phyloP scores from a whole-genome alignment of 495 filamentous ascomycete species.

The Viridothelium virens region DNA sequence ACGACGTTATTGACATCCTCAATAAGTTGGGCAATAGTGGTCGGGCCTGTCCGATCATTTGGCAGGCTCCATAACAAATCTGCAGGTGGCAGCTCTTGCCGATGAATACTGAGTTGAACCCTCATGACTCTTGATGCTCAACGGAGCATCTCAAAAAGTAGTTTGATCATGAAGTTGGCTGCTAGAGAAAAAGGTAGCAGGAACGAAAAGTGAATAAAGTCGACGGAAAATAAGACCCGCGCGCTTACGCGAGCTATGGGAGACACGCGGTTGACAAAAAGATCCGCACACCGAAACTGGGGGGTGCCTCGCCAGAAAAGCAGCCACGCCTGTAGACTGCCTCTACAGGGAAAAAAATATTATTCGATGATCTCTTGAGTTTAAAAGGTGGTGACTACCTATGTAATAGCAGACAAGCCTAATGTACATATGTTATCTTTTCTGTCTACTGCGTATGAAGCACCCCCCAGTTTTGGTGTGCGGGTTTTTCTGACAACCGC shows the following conservation, averaged over 20 bases:
- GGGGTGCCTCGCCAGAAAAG: no score
- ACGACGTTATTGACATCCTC: constrained; percentile 76
- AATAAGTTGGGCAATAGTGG: constrained; percentile 70
- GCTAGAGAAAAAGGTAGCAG: not conserved
- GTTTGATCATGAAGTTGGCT: not conserved
- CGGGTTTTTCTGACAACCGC: no score
- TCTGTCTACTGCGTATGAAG: no score
- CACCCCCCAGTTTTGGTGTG: no score
- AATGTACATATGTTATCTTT: no score
- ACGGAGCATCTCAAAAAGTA: not conserved
- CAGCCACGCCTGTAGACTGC: no score
- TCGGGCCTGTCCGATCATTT: constrained; percentile 34
- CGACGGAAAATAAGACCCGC: not conserved
- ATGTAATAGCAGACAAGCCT: no score
- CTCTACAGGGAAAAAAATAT: no score
- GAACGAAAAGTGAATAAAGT: not conserved
- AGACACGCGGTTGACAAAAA: no score
- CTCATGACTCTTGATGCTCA: constrained; percentile 50
- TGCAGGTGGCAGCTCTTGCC: constrained; percentile 69
- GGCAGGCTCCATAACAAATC: constrained; percentile 64
- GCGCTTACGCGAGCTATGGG: not conserved
- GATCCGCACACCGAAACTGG: no score
- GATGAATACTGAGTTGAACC: constrained; percentile 71
- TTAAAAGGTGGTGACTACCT: no score
- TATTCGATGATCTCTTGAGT: no score